These are phyloP conservation scores for Carallia pectinifolia DNA, from an alignment of 345 rosid genomes.

Conservation along the genomic window DNA sequence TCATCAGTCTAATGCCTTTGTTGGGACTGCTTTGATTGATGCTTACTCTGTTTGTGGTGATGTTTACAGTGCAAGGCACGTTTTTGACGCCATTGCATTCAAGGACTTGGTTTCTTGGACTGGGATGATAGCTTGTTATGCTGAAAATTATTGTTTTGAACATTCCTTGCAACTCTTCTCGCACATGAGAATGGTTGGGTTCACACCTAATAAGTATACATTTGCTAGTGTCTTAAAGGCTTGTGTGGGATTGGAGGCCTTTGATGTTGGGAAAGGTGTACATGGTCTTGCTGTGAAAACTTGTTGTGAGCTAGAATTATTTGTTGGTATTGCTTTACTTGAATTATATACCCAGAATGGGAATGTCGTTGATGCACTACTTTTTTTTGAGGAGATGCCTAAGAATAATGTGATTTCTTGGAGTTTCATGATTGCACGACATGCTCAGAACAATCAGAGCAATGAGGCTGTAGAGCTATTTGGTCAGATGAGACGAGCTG, in stretches of 20 bases:
- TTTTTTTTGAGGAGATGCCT: conserved; percentile 70
- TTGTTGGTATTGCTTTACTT: conserved; percentile 67
- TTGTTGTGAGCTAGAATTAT: conserved; percentile 48
- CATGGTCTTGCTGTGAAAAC: conserved; percentile 70
- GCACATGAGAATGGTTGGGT: conserved; percentile 58
- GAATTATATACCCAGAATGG: conserved; percentile 58
- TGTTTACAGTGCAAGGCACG: conserved; percentile 49
- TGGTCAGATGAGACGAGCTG: conserved; percentile 56
- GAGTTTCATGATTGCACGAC: conserved; percentile 87
- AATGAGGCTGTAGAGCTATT: conserved; percentile 59
- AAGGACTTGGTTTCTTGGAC: conserved; percentile 90
- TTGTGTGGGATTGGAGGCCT: conserved; percentile 53
- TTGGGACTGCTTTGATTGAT: conserved; percentile 77
- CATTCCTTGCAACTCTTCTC: conserved; percentile 51
- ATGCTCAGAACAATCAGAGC: conserved; percentile 58
- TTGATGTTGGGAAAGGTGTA: conserved; percentile 49
- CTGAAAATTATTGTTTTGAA: conserved; percentile 59
- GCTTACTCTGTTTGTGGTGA: conserved; percentile 59
- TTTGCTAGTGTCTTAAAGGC: conserved; percentile 70
- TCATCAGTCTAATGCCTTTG: conserved; percentile 52
- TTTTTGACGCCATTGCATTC: conserved; percentile 54
- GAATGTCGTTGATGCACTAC: conserved; percentile 41
- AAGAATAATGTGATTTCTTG: conserved; percentile 71
- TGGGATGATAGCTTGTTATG: conserved; percentile 68
- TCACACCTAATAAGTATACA: conserved; percentile 61